Evolutionary conservation across 2,329 filamentous ascomycete genomes (phyloP).

Genomic region (Diaporthe amygdali): DNA sequence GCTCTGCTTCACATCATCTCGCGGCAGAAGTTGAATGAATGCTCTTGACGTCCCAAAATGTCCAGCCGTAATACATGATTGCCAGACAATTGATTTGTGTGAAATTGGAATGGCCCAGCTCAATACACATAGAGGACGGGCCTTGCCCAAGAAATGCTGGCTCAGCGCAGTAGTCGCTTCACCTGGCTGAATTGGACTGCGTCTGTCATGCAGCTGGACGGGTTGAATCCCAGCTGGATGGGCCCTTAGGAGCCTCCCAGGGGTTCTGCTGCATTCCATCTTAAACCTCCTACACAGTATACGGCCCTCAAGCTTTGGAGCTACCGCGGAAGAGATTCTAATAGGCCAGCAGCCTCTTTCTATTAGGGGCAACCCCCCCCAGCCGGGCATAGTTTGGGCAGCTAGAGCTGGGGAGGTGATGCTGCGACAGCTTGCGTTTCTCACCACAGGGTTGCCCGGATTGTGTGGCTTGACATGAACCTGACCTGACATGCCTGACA

Average conservation of each 20-base stretch:
- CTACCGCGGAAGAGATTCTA: neutral
- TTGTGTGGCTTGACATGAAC: neutral
- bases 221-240: neutral
- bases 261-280: neutral
- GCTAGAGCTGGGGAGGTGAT: neutral
- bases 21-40: no score
- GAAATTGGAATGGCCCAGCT: no score
- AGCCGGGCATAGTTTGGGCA: constrained; percentile 3
- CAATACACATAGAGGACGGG: no score
- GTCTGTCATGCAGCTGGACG: neutral
- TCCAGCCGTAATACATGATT: no score
- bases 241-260: neutral
- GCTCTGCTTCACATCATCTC: no score
- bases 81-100: no score
- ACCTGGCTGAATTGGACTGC: neutral
- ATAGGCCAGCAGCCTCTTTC: neutral
- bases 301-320: neutral
- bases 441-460: neutral
- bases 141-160: no score
- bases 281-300: no score
- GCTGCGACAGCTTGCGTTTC: constrained; percentile 21
- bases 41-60: no score
- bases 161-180: neutral
- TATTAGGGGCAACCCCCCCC: neutral
- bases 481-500: no score